Percentiles rank a stretch among this genome's conserved stretches.
Evolutionary conservation across 2,329 filamentous ascomycete genomes (phyloP).

Genomic region (Coniochaeta sp.): DNA sequence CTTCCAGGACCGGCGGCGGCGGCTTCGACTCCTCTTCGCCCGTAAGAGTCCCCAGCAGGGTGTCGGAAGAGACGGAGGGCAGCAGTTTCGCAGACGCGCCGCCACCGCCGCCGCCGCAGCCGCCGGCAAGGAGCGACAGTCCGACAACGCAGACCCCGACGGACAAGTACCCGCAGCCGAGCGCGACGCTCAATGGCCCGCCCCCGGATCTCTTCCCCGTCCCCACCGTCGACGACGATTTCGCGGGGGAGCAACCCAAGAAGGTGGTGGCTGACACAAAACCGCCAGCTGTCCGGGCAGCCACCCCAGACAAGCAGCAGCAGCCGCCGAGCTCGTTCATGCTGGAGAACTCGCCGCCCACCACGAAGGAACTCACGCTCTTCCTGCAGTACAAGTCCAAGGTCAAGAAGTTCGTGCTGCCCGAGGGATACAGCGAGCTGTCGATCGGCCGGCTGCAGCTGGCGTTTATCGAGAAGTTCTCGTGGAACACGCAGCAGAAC

Average conservation of each 20-base stretch:
- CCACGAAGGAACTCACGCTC: slow-evolving; percentile 81
- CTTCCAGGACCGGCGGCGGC: slow-evolving; percentile 16
- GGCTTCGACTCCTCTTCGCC: slow-evolving; percentile 52
- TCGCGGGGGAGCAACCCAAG: slow-evolving; percentile 12
- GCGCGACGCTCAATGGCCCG: slow-evolving; percentile 53
- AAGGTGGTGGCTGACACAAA: neutral
- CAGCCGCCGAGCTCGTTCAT: slow-evolving; percentile 45
- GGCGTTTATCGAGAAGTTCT: slow-evolving; percentile 98
- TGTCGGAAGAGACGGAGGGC: slow-evolving; percentile 52
- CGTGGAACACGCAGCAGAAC: slow-evolving; percentile 95
- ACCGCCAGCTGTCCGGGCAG: slow-evolving; percentile 4
- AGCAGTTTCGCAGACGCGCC: slow-evolving; percentile 12
- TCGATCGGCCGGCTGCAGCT: slow-evolving; percentile 85
- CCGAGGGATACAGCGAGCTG: slow-evolving; percentile 76
- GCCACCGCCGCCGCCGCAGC: too few relatives aligned
- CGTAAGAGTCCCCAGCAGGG: slow-evolving; percentile 48
- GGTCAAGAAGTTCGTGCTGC: slow-evolving; percentile 89
- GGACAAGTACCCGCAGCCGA: slow-evolving; percentile 50
- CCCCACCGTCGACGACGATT: slow-evolving; percentile 16
- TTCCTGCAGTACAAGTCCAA: slow-evolving; percentile 96
- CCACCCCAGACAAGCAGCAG: slow-evolving; percentile 34
- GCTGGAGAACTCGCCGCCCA: slow-evolving; percentile 61
- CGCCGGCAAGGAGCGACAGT: slow-evolving; percentile 28
- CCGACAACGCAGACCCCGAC: slow-evolving; percentile 53
- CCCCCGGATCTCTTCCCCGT: slow-evolving; percentile 40